Evolutionary conservation across 202 grass and related monocot species (phyloP), one percentile per base, ranked within the genome.

Genomic region (Carex sylvatica): DNA sequence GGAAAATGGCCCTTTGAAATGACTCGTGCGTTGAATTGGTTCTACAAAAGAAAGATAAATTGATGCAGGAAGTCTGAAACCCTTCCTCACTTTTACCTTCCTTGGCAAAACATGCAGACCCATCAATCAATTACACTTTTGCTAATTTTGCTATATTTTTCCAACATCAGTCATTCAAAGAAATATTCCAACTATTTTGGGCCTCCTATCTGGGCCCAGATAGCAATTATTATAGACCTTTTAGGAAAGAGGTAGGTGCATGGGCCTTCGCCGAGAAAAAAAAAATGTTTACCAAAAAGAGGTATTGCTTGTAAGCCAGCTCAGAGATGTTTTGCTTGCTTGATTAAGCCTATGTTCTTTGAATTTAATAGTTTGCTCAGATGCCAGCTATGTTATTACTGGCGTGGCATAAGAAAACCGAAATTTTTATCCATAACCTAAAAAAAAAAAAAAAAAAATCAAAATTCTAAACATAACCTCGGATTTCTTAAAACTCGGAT

Each of bases 151-250:
- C 22, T 30, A 9, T 9, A 18, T 18, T 67, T 36, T 67, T 67
- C 9, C 31, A 67, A 67, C 64, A 67, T 36, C 30, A 67, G 2
- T 14, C 9, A 67, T 36, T 18, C 31, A 38, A 8, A 36, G 30
- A 67, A 67, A 67, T 67, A 30, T 74, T 30, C 46, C 6, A 24
- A 28, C 9, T 28, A 19, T 22, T 24, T 30, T 75, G 47, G 47
- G 47, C 71, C 71, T 54, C 47, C 12, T 75, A 12, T 75, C 13
- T 55, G 71, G 46, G 71, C 47, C 71, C 71, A 54, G 40, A 72
- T 23, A 74, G 23, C 71, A 18, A 6, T 74, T 13, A 74, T 74
- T 52, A 55, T 30, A 30, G 11, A 53, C 47, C 23, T 74, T 74
- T 74, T 14, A 9, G 47, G 46, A 2, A 31, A 52, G 24, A 74